Evolutionary conservation across 2,329 filamentous ascomycete species (phyloP).

Genomic region (Ophiocordyceps unilateralis): DNA sequence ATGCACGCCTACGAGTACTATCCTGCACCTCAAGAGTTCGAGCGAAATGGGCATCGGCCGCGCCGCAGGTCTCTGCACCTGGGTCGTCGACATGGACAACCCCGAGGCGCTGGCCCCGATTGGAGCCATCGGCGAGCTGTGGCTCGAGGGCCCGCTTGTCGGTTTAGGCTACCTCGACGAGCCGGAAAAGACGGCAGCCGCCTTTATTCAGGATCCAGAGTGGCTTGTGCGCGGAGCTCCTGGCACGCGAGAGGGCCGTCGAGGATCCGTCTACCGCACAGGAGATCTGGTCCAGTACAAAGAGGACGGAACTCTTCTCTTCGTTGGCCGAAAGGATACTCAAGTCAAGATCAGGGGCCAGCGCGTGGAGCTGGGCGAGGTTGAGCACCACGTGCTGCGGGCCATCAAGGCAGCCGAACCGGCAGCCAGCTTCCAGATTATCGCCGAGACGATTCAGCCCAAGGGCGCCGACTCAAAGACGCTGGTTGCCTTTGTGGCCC

Average conservation of each 20-base stretch:
- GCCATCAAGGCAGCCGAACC: neutral
- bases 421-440: neutral
- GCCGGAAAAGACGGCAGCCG: slow-evolving; percentile 2
- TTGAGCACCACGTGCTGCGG: slow-evolving; percentile 4
- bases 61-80: neutral
- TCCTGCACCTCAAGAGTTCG: neutral
- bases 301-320: slow-evolving; percentile 1
- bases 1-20: slow-evolving; percentile 2
- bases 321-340: slow-evolving; percentile 1
- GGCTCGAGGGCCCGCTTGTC: slow-evolving; percentile 15
- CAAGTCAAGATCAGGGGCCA: slow-evolving; percentile 6
- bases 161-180: slow-evolving; percentile 24
- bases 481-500: slow-evolving; percentile 1
- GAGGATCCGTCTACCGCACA: slow-evolving; percentile 2
- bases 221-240: neutral
- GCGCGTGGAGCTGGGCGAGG: slow-evolving; percentile 8
- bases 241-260: slow-evolving; percentile 1
- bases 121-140: slow-evolving; percentile 3
- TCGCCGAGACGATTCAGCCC: slow-evolving; percentile 1
- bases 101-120: slow-evolving; percentile 1
- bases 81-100: slow-evolving; percentile 2
- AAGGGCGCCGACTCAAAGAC: neutral
- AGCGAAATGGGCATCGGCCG: slow-evolving; percentile 1
- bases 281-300: slow-evolving; percentile 4
- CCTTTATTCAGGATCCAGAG: slow-evolving; percentile 1